Percentiles rank a stretch among this genome's conserved stretches.
These are phyloP conservation scores for Cornus kousa DNA, from an alignment of 148 eudicot genomes.

Conservation along the genomic window DNA sequence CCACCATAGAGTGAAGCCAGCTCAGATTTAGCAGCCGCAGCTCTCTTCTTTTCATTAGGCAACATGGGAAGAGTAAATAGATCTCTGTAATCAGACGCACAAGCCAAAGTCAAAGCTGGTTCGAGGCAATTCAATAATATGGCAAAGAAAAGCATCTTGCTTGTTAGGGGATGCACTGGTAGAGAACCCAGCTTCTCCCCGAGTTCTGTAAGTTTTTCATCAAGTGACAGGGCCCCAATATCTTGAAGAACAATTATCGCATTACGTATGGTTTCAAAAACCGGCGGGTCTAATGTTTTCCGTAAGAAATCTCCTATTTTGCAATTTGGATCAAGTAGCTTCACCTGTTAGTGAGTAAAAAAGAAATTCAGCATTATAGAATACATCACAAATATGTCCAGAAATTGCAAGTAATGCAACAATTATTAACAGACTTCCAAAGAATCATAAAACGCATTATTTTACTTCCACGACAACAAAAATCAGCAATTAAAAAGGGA, in stretches of 20 bases:
- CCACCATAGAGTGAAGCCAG: constrained; percentile 83
- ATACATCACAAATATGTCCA: neutral
- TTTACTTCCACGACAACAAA: neutral
- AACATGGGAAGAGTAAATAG: constrained; percentile 86
- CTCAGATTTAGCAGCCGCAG: constrained; percentile 65
- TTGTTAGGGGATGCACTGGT: constrained; percentile 82
- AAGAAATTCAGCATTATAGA: neutral
- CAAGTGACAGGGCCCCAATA: constrained; percentile 77
- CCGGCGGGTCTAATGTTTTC: constrained; percentile 91
- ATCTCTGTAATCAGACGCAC: constrained; percentile 76
- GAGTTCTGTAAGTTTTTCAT: constrained; percentile 78
- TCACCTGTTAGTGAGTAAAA: constrained; percentile 53
- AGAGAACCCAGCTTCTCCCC: constrained; percentile 74
- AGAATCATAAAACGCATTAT: neutral
- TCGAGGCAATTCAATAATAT: constrained; percentile 84
- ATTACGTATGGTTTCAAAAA: constrained; percentile 70
- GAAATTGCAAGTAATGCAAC: neutral
- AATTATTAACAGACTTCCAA: neutral
- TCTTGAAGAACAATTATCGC: constrained; percentile 79
- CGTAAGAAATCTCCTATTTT: constrained; percentile 70
- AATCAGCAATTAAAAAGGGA: neutral
- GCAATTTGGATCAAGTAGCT: constrained; percentile 73
- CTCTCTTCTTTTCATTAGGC: constrained; percentile 62
- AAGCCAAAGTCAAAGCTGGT: constrained; percentile 94
- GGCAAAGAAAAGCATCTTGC: constrained; percentile 92